Evolutionary conservation across 495 filamentous ascomycete species (phyloP), one percentile per base, ranked within the genome.

Genomic region (Neurospora sp.): DNA sequence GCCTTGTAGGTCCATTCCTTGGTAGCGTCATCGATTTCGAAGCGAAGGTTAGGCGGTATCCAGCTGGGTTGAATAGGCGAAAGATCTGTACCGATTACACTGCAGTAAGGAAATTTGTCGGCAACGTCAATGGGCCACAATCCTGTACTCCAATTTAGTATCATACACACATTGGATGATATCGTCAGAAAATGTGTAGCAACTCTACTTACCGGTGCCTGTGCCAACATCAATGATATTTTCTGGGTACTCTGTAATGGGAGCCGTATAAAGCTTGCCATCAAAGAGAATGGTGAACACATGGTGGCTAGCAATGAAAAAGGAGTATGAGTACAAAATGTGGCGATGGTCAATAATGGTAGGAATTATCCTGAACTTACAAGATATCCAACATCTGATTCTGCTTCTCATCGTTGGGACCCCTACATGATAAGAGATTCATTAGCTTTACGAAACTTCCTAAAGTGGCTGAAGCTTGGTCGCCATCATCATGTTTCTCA

Each of bases 81-180:
- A 42, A 91, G 82, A 75, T 92, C 90, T 14, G 88, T 88, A 18
- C 89, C 90, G 45, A 88, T 76, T 37, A 91, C 83, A 20, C 85
- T 82, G 18, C 84, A 80, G 22, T 75, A 22, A 0, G 87, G 88
- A 77, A 82, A 85, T 4, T 82, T 74, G 74, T 91, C 88, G 68
- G 74, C 75, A 45, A 77, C 72, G 75, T 72, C 78, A 72, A 73
- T 53, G 3, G 45, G n/a, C 45, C 45, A 53, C 20, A 53, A 53
- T 53, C 45, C 45, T 53, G 20, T 79, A 76, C 35, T 69, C 1
- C 22, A 75, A 48, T 77, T 78, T 27, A 74, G 41, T 61, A 74
- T 53, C 70, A 53, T 22, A 22, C 9, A 22, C 45, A 1, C 45
- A 53, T 10, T 53, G n/a, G 42, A 44, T n/a, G 2, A 44, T 8